Evolutionary conservation across 208 protist species (phyloP), one percentile per base, ranked within the genome.

Genomic region (Crithidia sp.): DNA sequence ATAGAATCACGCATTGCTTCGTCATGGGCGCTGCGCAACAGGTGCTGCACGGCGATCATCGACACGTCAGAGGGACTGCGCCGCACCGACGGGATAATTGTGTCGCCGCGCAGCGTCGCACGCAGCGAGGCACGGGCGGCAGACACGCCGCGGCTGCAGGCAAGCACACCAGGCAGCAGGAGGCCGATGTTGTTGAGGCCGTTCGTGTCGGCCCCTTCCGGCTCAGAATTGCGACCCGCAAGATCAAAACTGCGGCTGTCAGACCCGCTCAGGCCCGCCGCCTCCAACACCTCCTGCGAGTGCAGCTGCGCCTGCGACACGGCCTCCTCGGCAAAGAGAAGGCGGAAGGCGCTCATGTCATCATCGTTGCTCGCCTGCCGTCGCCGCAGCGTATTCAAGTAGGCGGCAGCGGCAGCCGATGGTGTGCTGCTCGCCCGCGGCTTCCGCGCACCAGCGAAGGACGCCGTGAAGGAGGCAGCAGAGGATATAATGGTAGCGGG

Each of bases 91-190:
- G 86, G 66, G 63, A 91, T 84, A 16, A 94, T 68, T 49, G 81
- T 81, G 71, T 91, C 81, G 65, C 76, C 77, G 50, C 67, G 62
- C 67, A 91, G 57, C 69, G 85, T 84, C 5, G 58, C 62, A 4
- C 83, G 72, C 56, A 94, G 74, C 28, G 84, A 74, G 12, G 66
- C 74, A 9, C 85, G 85, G 62, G 83, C 77, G 12, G 67, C 39
- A 5, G 79, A 69, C 52, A 91, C 66, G 13, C 82, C 83, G 41
- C 60, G 57, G 52, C 63, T 71, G 56, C 72, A 79, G n/a, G 67
- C 66, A 7, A 58, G 60, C 60, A 74, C 80, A 12, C 84, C 70
- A 16, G 78, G 74, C 0, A 86, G 65, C 13, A 80, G 58, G 43
- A 91, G 74, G 9, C 82, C 76, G n/a, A 50, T 60, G 53, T 67